These are phyloP conservation scores for Penicillium arizonense DNA, from an alignment of 495 filamentous ascomycete genomes.

Conservation along the genomic window DNA sequence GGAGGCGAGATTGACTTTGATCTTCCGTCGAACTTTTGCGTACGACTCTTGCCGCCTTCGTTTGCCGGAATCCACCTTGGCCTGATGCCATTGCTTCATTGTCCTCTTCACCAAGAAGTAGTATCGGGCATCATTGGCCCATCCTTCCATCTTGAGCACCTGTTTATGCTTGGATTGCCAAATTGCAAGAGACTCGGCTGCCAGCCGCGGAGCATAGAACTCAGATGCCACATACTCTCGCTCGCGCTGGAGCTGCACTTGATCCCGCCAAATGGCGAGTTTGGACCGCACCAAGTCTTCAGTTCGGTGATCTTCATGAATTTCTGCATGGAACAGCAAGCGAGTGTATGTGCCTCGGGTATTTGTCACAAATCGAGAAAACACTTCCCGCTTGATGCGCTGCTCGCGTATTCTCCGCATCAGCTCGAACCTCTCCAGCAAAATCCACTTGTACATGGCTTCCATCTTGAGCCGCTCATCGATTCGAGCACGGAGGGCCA, in stretches of 20 bases:
- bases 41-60: slow-evolving; percentile 60
- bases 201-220: slow-evolving; percentile 51
- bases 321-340: slow-evolving; percentile 36
- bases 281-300: slow-evolving; percentile 34
- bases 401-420: slow-evolving; percentile 53
- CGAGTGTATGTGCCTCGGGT: slow-evolving; percentile 38
- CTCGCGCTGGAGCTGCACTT: slow-evolving; percentile 40
- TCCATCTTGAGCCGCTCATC: slow-evolving; percentile 59
- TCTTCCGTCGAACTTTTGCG: slow-evolving; percentile 51
- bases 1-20: slow-evolving; percentile 58
- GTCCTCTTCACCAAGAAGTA: slow-evolving; percentile 56
- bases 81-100: slow-evolving; percentile 56
- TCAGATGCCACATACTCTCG: slow-evolving; percentile 51
- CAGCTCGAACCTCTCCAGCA: slow-evolving; percentile 53
- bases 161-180: slow-evolving; percentile 48
- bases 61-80: slow-evolving; percentile 48
- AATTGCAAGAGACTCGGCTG: slow-evolving; percentile 45
- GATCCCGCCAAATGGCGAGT: slow-evolving; percentile 44
- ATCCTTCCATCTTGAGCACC: slow-evolving; percentile 47
- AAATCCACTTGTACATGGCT: slow-evolving; percentile 62
- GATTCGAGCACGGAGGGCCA: slow-evolving; percentile 50
- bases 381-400: slow-evolving; percentile 44
- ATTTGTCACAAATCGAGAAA: slow-evolving; percentile 42
- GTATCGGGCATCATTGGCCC: slow-evolving; percentile 56
- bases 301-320: slow-evolving; percentile 32